Conservation (phyloP, 768 basidiomycete species). For the Infundibulicybe gibba region DNA sequence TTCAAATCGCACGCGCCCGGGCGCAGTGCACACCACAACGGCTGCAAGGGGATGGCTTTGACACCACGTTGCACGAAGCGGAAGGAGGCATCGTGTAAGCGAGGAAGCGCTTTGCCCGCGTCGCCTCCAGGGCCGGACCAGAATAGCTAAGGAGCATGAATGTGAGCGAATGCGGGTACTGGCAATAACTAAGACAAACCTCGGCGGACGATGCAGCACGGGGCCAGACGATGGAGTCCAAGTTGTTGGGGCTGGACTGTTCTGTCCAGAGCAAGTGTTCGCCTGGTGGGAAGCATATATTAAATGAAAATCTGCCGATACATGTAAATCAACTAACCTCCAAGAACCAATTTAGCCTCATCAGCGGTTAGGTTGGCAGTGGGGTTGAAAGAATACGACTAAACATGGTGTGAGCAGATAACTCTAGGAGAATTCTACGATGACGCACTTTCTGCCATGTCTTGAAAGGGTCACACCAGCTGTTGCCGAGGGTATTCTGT, state of each 20-base stretch:
- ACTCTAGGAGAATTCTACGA: not conserved
- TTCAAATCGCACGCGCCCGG: constrained; percentile 53
- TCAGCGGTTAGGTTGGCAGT: constrained; percentile 48
- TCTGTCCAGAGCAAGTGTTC: constrained; percentile 75
- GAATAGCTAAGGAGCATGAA: constrained; percentile 39
- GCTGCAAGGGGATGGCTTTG: constrained; percentile 58
- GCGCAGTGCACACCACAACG: constrained; percentile 69
- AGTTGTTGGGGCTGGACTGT: constrained; percentile 60
- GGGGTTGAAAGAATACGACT: constrained; percentile 72
- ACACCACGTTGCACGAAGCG: constrained; percentile 62
- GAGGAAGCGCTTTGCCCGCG: constrained; percentile 49
- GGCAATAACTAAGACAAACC: constrained; percentile 10
- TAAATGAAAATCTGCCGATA: not conserved
- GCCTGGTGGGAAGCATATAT: constrained; percentile 25
- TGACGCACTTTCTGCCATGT: constrained; percentile 64
- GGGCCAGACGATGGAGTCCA: constrained; percentile 71
- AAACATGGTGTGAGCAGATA: not conserved
- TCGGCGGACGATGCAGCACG: constrained; percentile 70
- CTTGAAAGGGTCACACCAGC: constrained; percentile 80
- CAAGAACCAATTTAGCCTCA: constrained; percentile 56
- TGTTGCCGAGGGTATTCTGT: constrained; percentile 38
- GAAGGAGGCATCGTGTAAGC: constrained; percentile 65
- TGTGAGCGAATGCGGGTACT: not conserved
- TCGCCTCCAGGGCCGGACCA: constrained; percentile 61
- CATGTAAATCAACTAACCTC: constrained; percentile 39